Conservation (phyloP, 495 filamentous ascomycete species). For the Xylaria castorea region DNA sequence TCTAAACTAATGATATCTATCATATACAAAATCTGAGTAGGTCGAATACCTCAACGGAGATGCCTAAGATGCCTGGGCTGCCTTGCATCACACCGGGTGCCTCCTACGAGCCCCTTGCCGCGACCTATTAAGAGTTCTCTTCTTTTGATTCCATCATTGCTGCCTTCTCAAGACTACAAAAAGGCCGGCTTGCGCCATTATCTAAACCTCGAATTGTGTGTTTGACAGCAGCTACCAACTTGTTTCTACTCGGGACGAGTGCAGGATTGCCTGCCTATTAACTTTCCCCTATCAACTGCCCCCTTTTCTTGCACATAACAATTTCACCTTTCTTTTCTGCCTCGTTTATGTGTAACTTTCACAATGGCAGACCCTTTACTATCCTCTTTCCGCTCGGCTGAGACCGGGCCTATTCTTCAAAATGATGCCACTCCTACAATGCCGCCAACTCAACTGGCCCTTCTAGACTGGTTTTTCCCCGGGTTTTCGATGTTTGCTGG, state of each 20-base stretch:
- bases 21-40: not conserved
- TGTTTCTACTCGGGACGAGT: not conserved
- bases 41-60: not conserved
- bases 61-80: constrained; percentile 10
- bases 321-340: not conserved
- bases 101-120: not conserved
- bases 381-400: constrained; percentile 3
- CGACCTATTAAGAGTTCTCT: not conserved
- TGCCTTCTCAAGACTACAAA: not conserved
- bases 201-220: not conserved
- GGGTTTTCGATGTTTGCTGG: constrained; percentile 71
- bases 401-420: constrained; percentile 17
- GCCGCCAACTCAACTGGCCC: constrained; percentile 38
- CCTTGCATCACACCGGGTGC: constrained; percentile 1
- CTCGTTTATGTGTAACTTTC: not conserved
- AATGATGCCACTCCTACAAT: constrained; percentile 17
- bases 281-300: not conserved
- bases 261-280: not conserved
- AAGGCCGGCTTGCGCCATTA: not conserved
- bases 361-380: constrained; percentile 33
- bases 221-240: constrained; percentile 2
- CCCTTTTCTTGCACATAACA: not conserved
- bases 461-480: constrained; percentile 78
- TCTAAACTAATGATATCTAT: not conserved
- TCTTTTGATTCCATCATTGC: not conserved